Base-by-base conservation (phyloP, 140 eudicot species). In the Erigeron philadelphicus region DNA sequence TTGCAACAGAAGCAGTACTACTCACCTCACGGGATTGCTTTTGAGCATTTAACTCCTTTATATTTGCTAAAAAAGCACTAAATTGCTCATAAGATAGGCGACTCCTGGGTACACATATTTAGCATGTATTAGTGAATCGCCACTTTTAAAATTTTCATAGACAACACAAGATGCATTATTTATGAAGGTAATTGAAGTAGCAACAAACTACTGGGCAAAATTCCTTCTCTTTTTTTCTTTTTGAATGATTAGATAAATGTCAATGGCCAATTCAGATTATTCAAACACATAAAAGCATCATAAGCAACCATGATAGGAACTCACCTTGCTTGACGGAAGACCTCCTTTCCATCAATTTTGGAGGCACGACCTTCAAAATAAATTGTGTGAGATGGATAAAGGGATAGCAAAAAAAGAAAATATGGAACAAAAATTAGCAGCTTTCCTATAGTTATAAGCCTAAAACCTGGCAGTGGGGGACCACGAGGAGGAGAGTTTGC, bases 271-370 rank as follows among this genome's bases (percentile, higher is more conserved):
- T 42, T 76, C 54, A 52, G 61, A 15, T 43, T 15, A 11, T 35
- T 75, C 53, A 35, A 15, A 52, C 3, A 31, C 1, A 61, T 15
- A 9, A 38, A 42, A 15, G 1, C 5, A 13, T 11, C 56, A 72
- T 18, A 42, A 11, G 23, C 19, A 13, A 15, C 12, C 10, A 42
- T 8, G 43, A 72, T 4, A 3, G 19, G 44, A 50, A 70, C 67
- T 84, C 65, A 87, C 98, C 98, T 84, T 62, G 98, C 98, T 87
- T 84, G 96, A 73, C 96, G 90, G 74, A 93, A 93, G 68, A 93
- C 87, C 85, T 93, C 98, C 83, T 93, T 93, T 54, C 98, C 98
- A 78, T 89, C 98, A 70, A 87, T 71, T 71, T 93, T 88, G 18
- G 90, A 81, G 15, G 94, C 73, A 66, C 94, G 96, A 8, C 81